phyloP scores from a whole-genome alignment of 1,139 yeast species.

The Candida sp. region DNA sequence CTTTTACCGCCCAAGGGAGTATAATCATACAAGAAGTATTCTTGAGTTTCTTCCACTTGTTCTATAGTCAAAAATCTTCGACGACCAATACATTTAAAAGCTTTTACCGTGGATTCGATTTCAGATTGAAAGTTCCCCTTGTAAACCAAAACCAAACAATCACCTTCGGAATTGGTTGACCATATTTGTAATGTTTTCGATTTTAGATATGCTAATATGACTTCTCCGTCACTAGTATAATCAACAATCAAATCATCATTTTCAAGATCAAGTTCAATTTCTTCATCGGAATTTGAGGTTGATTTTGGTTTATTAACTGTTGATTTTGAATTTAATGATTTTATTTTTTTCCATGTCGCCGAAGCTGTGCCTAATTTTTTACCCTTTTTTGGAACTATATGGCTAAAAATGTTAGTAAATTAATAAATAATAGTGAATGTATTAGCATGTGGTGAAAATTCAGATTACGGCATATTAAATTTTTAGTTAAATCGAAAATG shows the following conservation, averaged over 20 bases:
- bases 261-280: neutral
- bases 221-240: conserved; percentile 1
- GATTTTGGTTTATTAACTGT: conserved; percentile 2
- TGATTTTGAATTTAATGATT: conserved; percentile 25
- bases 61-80: neutral
- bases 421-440: neutral
- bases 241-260: conserved; percentile 1
- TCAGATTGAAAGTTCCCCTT: neutral
- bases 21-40: neutral
- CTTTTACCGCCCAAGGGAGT: neutral
- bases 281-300: conserved; percentile 6
- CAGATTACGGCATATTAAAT: too few relatives aligned
- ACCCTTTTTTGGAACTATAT: conserved; percentile 27
- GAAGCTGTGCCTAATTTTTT: conserved; percentile 38
- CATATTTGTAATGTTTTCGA: neutral
- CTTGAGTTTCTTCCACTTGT: neutral
- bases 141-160: neutral
- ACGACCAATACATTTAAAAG: neutral
- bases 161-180: conserved; percentile 1
- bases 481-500: too few relatives aligned
- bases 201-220: neutral
- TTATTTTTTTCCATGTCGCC: conserved; percentile 44
- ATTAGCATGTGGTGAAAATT: neutral
- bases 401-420: conserved; percentile 4
- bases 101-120: neutral